Percentiles rank a stretch among this genome's conserved stretches.
These are phyloP conservation scores for Suillus hirtellus DNA, from an alignment of 768 basidiomycete species.

Conservation along the genomic window DNA sequence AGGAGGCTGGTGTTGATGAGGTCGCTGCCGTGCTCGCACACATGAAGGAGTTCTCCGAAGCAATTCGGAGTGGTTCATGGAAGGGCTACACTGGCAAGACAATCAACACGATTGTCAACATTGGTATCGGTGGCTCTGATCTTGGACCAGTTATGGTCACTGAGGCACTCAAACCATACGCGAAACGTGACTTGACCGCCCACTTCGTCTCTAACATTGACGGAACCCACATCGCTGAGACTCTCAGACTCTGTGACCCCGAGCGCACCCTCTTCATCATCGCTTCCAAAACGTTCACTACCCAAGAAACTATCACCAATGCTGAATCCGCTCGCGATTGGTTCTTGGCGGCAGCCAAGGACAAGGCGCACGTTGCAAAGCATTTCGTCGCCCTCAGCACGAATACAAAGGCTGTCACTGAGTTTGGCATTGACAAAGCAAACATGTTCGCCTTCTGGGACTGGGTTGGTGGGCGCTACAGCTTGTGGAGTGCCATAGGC, in stretches of 20 bases:
- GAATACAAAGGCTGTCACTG: slow-evolving; percentile 90
- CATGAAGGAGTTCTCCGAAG: slow-evolving; percentile 87
- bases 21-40: slow-evolving; percentile 83
- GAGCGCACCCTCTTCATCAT: slow-evolving; percentile 97
- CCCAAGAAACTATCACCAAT: slow-evolving; percentile 99
- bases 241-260: slow-evolving; percentile 74
- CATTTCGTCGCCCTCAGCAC: slow-evolving; percentile 99
- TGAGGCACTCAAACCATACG: slow-evolving; percentile 92
- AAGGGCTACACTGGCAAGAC: slow-evolving; percentile 97
- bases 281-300: slow-evolving; percentile 99
- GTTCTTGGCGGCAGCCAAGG: slow-evolving; percentile 85
- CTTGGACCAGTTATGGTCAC: slow-evolving; percentile 99
- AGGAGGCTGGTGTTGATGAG: slow-evolving; percentile 80
- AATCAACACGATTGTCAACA: slow-evolving; percentile 95
- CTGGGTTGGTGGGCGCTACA: slow-evolving; percentile 99
- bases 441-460: slow-evolving; percentile 99
- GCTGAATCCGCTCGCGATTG: slow-evolving; percentile 91
- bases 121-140: slow-evolving; percentile 98
- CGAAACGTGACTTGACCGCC: slow-evolving; percentile 82
- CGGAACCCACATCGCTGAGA: slow-evolving; percentile 95
- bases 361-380: slow-evolving; percentile 92
- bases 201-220: slow-evolving; percentile 98
- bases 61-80: slow-evolving; percentile 85
- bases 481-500: slow-evolving; percentile 97
- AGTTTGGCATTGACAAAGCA: slow-evolving; percentile 84